These are phyloP conservation scores for Gnomoniopsis sp. DNA, from an alignment of 2,329 filamentous ascomycete species.

Conservation along the genomic window DNA sequence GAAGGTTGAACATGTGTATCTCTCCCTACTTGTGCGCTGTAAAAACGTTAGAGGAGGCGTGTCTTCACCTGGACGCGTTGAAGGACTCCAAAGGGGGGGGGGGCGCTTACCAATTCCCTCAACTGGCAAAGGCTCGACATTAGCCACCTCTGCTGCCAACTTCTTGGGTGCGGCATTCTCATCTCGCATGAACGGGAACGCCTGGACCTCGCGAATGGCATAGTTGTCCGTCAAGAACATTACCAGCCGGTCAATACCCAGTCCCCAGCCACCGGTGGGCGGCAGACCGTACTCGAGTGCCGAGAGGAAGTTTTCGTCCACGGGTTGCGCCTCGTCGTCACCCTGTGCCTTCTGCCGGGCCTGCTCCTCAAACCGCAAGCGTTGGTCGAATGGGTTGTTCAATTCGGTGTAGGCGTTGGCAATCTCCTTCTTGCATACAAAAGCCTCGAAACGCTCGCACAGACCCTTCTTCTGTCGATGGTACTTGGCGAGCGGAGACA, in stretches of 20 bases:
- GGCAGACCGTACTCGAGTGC: slow-evolving; percentile 67
- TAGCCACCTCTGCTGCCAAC: slow-evolving; percentile 33
- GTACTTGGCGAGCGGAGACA: slow-evolving; percentile 96
- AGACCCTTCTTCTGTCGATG: slow-evolving; percentile 78
- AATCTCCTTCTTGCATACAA: slow-evolving; percentile 96
- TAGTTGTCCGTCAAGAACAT: slow-evolving; percentile 98
- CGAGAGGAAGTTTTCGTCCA: slow-evolving; percentile 70
- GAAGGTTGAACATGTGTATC: background rate
- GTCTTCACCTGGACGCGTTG: background rate
- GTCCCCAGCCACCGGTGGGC: slow-evolving; percentile 92
- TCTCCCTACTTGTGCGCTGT: slow-evolving; percentile 13
- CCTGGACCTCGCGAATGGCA: slow-evolving; percentile 90
- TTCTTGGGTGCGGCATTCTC: slow-evolving; percentile 53
- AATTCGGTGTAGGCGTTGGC: slow-evolving; percentile 81
- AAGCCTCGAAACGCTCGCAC: slow-evolving; percentile 96
- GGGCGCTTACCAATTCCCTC: slow-evolving; percentile 33
- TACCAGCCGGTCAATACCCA: slow-evolving; percentile 90
- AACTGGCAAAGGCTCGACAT: slow-evolving; percentile 30
- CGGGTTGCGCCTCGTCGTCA: slow-evolving; percentile 92
- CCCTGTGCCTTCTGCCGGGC: slow-evolving; percentile 93
- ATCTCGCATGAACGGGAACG: slow-evolving; percentile 98
- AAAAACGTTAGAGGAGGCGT: background rate
- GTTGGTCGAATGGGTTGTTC: slow-evolving; percentile 94
- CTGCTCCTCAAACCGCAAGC: slow-evolving; percentile 90
- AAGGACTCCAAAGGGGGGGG: background rate